A percentile compares a stretch with the other conserved stretches of the same genome.
phyloP scores from a whole-genome alignment of 164 flowering plant genomes.

The Magnolia kwangsiensis region DNA sequence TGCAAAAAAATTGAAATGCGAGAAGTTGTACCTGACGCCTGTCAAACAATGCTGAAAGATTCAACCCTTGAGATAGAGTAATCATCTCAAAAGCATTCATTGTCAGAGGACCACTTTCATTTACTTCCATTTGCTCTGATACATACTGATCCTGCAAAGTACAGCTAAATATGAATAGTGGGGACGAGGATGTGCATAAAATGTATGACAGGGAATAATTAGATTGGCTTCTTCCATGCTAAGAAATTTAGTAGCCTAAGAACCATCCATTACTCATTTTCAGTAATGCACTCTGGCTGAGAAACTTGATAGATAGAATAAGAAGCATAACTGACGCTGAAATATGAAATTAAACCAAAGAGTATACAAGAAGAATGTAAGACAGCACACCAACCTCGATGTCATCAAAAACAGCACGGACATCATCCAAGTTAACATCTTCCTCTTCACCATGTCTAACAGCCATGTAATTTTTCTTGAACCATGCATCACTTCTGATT shows the following conservation, averaged over 20 bases:
- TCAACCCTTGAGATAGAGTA: constrained; percentile 89
- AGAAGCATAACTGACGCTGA: not conserved
- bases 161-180: constrained; percentile 2
- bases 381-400: constrained; percentile 59
- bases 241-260: not conserved
- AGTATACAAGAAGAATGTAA: not conserved
- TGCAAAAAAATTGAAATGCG: not conserved
- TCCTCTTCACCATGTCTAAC: constrained; percentile 55
- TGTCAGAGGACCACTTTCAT: constrained; percentile 59
- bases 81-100: constrained; percentile 99
- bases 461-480: constrained; percentile 55
- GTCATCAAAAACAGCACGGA: constrained; percentile 84
- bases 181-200: constrained; percentile 1
- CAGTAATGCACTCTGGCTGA: not conserved
- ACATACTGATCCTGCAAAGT: constrained; percentile 72
- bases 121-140: constrained; percentile 47
- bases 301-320: not conserved
- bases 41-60: constrained; percentile 88
- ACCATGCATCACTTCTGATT: constrained; percentile 75
- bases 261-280: not conserved
- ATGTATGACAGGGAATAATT: not conserved
- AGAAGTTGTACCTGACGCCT: constrained; percentile 65
- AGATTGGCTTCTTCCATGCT: not conserved
- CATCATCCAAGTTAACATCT: constrained; percentile 87
- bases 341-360: not conserved